Conservation (phyloP, 176 grass and related monocot genomes). For the Panicum miliaceum region DNA sequence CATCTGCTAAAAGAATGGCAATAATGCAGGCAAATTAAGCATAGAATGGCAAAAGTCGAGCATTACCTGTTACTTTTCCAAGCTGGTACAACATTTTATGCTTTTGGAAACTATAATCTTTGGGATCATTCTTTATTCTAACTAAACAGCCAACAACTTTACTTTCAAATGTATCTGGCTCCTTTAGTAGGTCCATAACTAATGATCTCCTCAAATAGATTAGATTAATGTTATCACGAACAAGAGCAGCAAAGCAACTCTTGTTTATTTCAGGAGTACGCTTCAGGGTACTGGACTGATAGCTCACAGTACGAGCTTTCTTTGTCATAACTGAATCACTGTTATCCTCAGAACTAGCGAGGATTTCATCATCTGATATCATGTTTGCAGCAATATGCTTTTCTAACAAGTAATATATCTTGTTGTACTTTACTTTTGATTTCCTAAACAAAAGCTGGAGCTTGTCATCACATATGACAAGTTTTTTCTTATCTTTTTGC, state of each 20-base stretch:
- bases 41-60: constrained; percentile 14
- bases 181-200: constrained; percentile 71
- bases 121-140: constrained; percentile 72
- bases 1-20: background rate
- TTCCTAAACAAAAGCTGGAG: constrained; percentile 70
- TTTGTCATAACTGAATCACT: constrained; percentile 44
- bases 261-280: constrained; percentile 46
- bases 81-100: constrained; percentile 56
- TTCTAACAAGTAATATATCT: constrained; percentile 70
- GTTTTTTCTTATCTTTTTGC: constrained; percentile 61
- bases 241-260: constrained; percentile 66
- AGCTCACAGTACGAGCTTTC: constrained; percentile 30
- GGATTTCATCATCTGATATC: constrained; percentile 53
- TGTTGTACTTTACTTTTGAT: constrained; percentile 62
- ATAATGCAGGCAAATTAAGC: background rate
- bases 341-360: constrained; percentile 59
- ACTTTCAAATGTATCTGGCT: constrained; percentile 69
- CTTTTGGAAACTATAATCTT: constrained; percentile 47
- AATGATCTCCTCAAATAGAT: constrained; percentile 79
- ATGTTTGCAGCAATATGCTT: constrained; percentile 72
- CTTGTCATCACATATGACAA: constrained; percentile 65
- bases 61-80: constrained; percentile 77
- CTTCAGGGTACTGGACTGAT: constrained; percentile 34
- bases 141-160: constrained; percentile 89
- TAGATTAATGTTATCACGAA: constrained; percentile 65